Evolutionary conservation across 2,329 filamentous ascomycete genomes (phyloP), one percentile per base, ranked within the genome.

Genomic region (Aureobasidium sp.): DNA sequence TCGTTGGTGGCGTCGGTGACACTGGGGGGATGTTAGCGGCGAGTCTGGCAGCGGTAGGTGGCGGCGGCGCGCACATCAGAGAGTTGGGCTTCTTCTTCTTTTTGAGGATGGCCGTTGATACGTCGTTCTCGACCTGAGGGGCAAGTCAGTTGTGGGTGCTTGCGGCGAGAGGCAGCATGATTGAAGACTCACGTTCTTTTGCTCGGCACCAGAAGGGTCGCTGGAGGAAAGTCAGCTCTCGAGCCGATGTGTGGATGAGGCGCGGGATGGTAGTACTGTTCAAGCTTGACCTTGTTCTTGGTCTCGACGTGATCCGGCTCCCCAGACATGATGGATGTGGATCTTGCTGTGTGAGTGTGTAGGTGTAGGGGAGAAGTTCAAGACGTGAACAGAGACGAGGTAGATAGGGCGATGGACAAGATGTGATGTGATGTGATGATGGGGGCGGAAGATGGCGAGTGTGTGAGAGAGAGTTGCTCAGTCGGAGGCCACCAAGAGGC

Each of bases 61-160:
- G 29, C 19, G 10, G 39, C 56, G 39, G 60, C 63, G 72, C 85
- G 71, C 79, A 95, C 90, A 98, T 95, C 71, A 98, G 76, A 68
- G 91, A 94, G 76, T 98, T 98, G 65, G 90, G 90, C 88, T 98
- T 98, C 90, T 98, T 98, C 86, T 98, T 98, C 82, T 97, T 97
- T 79, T 96, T 97, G 67, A 98, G 82, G 65, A 98, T 98, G 62
- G 93, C 93, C 40, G 93, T 98, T 50, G 93, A 83, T 58, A 85
- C 89, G 69, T 95, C 93, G 71, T 96, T 88, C 65, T 89, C 84
- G 84, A 94, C 66, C 56, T 59, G 55, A 58, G 52, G 34, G 60
- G 61, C 32, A 58, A 60, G 57, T 61, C 58, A 58, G 59, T 61
- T 58, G 63, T 60, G 29, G 16, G n/a, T 11, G 19, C 1, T 25